Evolutionary conservation across 768 basidiomycete species (phyloP).

Genomic region (Clavulina sp.): DNA sequence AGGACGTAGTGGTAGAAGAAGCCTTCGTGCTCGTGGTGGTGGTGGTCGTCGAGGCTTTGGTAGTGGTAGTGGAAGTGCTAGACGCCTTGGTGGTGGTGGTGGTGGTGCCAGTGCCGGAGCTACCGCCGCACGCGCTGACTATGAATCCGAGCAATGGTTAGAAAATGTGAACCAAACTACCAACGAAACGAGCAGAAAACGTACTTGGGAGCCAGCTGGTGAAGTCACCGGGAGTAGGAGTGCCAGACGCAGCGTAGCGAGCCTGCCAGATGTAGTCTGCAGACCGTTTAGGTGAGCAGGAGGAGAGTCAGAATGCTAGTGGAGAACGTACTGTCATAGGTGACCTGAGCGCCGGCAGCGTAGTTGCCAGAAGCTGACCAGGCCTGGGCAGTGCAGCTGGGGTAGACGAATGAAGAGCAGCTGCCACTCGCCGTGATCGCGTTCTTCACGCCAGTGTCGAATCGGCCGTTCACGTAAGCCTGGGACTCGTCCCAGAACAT

Average conservation of each 20-base stretch:
- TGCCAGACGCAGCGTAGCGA: slow-evolving; percentile 3
- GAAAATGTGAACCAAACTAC: neutral
- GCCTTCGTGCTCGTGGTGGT: slow-evolving; percentile 11
- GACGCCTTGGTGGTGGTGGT: slow-evolving; percentile 14
- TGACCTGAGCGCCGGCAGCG: slow-evolving; percentile 2
- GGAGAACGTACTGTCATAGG: neutral
- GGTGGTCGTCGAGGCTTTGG: slow-evolving; percentile 12
- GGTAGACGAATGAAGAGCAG: slow-evolving; percentile 6
- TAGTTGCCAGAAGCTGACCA: neutral
- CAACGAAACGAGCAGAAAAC: too few species aligned
- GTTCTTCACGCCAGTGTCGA: neutral
- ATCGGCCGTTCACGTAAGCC: neutral
- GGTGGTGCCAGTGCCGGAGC: neutral
- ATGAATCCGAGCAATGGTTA: neutral
- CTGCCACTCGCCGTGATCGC: slow-evolving; percentile 4
- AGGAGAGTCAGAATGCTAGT: neutral
- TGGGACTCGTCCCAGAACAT: slow-evolving; percentile 12
- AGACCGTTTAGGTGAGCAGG: neutral
- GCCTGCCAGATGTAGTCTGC: slow-evolving; percentile 9
- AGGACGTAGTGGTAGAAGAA: too few species aligned
- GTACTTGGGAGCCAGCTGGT: slow-evolving; percentile 8
- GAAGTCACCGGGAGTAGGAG: slow-evolving; percentile 5
- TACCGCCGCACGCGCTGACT: slow-evolving; percentile 4
- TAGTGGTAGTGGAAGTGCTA: slow-evolving; percentile 8
- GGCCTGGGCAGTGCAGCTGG: neutral